Evolutionary conservation across 225 moss, liverwort and hornwort genomes (phyloP).

Genomic region (Sphagnum tenellum): DNA sequence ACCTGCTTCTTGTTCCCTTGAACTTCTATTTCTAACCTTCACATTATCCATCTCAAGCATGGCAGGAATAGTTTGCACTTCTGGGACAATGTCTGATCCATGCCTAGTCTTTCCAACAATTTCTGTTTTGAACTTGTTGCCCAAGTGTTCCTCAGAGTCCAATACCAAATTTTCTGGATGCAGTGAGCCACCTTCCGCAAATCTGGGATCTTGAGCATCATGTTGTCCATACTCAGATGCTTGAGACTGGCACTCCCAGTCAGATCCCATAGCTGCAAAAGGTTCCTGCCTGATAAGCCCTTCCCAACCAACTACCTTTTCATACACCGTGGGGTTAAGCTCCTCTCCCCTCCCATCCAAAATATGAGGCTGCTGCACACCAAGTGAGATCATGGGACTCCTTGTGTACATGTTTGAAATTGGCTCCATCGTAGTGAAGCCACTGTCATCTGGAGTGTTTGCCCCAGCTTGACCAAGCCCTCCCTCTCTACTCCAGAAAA

Average conservation of each 20-base stretch:
- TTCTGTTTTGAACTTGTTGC: constrained; percentile 40
- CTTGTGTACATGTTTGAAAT: constrained; percentile 5
- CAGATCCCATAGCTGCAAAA: constrained; percentile 39
- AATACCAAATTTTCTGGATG: constrained; percentile 32
- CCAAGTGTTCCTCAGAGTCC: constrained; percentile 47
- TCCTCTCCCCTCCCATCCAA: constrained; percentile 24
- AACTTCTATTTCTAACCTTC: neutral
- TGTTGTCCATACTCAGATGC: constrained; percentile 28
- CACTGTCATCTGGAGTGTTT: constrained; percentile 42
- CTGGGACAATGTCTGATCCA: constrained; percentile 42
- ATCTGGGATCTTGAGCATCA: constrained; percentile 11
- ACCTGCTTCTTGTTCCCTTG: too few relatives aligned
- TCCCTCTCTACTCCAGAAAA: constrained; percentile 1
- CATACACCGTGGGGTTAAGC: constrained; percentile 31
- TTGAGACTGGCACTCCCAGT: constrained; percentile 54
- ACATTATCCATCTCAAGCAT: constrained; percentile 32
- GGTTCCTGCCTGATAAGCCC: constrained; percentile 45
- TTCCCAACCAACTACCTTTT: constrained; percentile 50
- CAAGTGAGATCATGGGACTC: neutral
- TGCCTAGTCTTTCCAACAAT: constrained; percentile 43
- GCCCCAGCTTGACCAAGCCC: constrained; percentile 30
- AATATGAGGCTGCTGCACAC: neutral
- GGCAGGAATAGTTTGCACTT: constrained; percentile 38
- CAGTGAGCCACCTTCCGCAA: constrained; percentile 25
- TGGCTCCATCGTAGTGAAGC: constrained; percentile 10